These are phyloP conservation scores for Millerozyma acaciae DNA, from an alignment of 805 yeast species.

Conservation along the genomic window DNA sequence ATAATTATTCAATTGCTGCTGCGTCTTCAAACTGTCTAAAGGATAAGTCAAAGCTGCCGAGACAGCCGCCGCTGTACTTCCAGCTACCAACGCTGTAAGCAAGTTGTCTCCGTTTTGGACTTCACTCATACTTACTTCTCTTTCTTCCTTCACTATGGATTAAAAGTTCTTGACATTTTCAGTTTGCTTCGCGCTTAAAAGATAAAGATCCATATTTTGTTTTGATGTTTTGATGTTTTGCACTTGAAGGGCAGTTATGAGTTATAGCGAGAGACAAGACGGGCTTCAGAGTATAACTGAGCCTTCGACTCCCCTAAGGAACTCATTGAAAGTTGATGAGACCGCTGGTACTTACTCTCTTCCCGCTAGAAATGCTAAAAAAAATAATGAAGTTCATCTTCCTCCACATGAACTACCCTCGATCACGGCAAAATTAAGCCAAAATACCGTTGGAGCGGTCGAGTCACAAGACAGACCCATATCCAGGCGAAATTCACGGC, in stretches of 20 bases:
- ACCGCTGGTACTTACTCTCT: constrained; percentile 5
- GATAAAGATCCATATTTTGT: background rate
- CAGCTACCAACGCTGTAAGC: constrained; percentile 56
- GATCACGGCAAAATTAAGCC: constrained; percentile 7
- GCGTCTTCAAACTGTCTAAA: constrained; percentile 65
- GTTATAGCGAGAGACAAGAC: constrained; percentile 1
- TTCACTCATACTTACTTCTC: constrained; percentile 2
- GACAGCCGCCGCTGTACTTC: constrained; percentile 58
- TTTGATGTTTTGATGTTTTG: constrained; percentile 1
- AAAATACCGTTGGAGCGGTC: constrained; percentile 4
- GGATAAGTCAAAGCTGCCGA: constrained; percentile 68
- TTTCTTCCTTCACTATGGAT: background rate
- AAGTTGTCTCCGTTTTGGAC: constrained; percentile 27
- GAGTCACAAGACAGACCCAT: constrained; percentile 6
- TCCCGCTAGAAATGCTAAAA: constrained; percentile 1
- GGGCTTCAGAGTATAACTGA: constrained; percentile 10
- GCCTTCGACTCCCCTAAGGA: constrained; percentile 17
- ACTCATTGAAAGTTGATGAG: constrained; percentile 2
- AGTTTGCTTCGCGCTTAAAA: background rate
- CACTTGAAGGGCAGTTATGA: background rate
- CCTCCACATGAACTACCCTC: constrained; percentile 10
- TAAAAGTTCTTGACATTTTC: background rate
- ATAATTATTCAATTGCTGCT: constrained; percentile 53
- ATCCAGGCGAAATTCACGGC: constrained; percentile 3
- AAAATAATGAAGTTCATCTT: constrained; percentile 6